Evolutionary conservation across 371 early-diverging fungal species (phyloP).

Genomic region (Funneliformis caledonium): DNA sequence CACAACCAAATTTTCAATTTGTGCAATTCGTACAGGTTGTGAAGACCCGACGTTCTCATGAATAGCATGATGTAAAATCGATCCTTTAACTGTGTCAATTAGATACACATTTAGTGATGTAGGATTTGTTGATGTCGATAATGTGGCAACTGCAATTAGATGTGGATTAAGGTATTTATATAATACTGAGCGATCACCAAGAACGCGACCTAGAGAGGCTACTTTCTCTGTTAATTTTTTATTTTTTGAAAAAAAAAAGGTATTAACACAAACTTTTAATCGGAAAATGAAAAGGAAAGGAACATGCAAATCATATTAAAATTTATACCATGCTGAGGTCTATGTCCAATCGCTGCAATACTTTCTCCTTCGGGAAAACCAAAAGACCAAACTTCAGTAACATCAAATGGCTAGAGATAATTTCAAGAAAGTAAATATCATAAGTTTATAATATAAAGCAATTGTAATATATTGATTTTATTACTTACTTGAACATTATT

Average conservation of each 20-base stretch:
- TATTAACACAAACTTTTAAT: not conserved
- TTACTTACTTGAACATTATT: slow-evolving; percentile 58
- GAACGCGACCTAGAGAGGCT: slow-evolving; percentile 88
- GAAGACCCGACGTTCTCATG: slow-evolving; percentile 67
- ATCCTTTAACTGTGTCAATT: slow-evolving; percentile 87
- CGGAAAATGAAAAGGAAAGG: not conserved
- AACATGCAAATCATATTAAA: not conserved
- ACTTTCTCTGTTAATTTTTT: slow-evolving; percentile 68
- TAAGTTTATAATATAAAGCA: no score
- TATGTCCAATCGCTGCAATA: slow-evolving; percentile 55
- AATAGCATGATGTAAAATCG: slow-evolving; percentile 70
- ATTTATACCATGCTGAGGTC: slow-evolving; percentile 46
- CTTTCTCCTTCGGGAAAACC: slow-evolving; percentile 64
- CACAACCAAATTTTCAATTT: slow-evolving; percentile 89
- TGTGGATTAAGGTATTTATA: slow-evolving; percentile 98
- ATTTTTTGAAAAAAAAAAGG: not conserved
- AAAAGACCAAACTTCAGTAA: slow-evolving; percentile 56
- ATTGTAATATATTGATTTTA: not conserved
- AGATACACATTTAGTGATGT: slow-evolving; percentile 67
- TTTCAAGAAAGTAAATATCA: no score
- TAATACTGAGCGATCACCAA: slow-evolving; percentile 91
- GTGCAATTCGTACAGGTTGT: slow-evolving; percentile 65
- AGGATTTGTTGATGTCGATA: slow-evolving; percentile 41
- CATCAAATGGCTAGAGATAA: slow-evolving; percentile 13
- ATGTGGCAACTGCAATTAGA: slow-evolving; percentile 71